These are phyloP conservation scores for Candida ascalaphidarum DNA, from an alignment of 805 yeast genomes.

Conservation along the genomic window DNA sequence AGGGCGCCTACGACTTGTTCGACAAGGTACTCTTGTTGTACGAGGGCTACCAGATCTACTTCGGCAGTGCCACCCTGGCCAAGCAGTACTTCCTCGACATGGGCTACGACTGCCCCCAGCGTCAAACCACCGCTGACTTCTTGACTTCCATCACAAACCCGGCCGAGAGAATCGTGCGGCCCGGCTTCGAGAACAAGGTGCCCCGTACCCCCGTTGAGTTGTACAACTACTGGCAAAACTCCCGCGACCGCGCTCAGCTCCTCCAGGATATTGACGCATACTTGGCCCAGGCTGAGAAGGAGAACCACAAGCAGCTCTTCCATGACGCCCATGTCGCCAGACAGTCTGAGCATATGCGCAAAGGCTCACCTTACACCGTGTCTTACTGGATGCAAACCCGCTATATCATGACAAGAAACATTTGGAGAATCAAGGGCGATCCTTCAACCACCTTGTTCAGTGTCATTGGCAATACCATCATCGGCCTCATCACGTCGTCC, in stretches of 20 bases:
- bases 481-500: constrained; percentile 51
- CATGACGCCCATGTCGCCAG: constrained; percentile 40
- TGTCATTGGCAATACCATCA: constrained; percentile 36
- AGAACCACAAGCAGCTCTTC: constrained; percentile 11
- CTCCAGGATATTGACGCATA: constrained; percentile 2
- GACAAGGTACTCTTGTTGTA: constrained; percentile 56
- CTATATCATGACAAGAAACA: constrained; percentile 37
- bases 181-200: constrained; percentile 39
- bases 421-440: constrained; percentile 42
- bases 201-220: constrained; percentile 25
- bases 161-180: constrained; percentile 33
- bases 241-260: constrained; percentile 28
- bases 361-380: constrained; percentile 45
- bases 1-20: constrained; percentile 54
- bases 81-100: constrained; percentile 40
- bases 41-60: constrained; percentile 48
- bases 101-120: constrained; percentile 50
- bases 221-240: constrained; percentile 32
- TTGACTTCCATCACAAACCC: constrained; percentile 50
- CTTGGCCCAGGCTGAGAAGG: constrained; percentile 1
- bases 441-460: constrained; percentile 36
- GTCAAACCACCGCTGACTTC: constrained; percentile 55
- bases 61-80: constrained; percentile 39
- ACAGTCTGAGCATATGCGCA: constrained; percentile 40
- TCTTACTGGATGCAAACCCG: constrained; percentile 45